A percentile compares a stretch with the other conserved stretches of the same genome.
phyloP scores from a whole-genome alignment of 2,329 filamentous ascomycete species.

The Catunica adiposa region DNA sequence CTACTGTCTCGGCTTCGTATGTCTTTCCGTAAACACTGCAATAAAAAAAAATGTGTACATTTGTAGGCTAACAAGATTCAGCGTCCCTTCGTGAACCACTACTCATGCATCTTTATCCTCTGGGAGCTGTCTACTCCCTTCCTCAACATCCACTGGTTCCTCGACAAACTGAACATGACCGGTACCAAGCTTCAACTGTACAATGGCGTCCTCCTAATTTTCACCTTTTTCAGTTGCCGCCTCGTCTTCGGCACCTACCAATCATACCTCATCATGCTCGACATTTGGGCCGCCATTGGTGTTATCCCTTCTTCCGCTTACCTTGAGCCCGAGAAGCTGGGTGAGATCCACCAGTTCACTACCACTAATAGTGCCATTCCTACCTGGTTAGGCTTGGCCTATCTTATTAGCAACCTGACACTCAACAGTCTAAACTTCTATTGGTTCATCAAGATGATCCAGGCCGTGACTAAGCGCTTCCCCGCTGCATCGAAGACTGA shows the following conservation, averaged over 20 bases:
- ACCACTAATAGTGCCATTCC: conserved; percentile 38
- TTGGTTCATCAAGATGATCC: conserved; percentile 81
- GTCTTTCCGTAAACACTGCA: no score
- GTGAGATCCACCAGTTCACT: conserved; percentile 25
- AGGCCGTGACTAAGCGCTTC: conserved; percentile 62
- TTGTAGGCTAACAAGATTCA: conserved; percentile 25
- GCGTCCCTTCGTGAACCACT: conserved; percentile 75
- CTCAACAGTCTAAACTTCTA: conserved; percentile 66
- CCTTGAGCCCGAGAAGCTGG: conserved; percentile 26
- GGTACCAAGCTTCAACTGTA: conserved; percentile 57
- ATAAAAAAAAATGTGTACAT: no score
- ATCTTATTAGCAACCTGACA: conserved; percentile 52
- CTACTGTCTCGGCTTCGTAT: conserved; percentile 64
- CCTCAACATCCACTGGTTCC: conserved; percentile 83
- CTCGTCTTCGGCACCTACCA: conserved; percentile 64
- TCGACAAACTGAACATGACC: conserved; percentile 70
- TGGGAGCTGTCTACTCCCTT: conserved; percentile 79
- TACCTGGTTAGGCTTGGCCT: conserved; percentile 50
- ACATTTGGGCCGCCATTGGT: conserved; percentile 38
- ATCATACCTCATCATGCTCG: conserved; percentile 50
- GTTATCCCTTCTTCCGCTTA: conserved; percentile 10
- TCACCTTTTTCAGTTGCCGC: conserved; percentile 60
- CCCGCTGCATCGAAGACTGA: conserved; percentile 20
- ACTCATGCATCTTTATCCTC: conserved; percentile 64
- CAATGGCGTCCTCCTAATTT: conserved; percentile 57